Base-by-base conservation (phyloP, 805 yeast species). In the Yamadazyma kitorensis region DNA sequence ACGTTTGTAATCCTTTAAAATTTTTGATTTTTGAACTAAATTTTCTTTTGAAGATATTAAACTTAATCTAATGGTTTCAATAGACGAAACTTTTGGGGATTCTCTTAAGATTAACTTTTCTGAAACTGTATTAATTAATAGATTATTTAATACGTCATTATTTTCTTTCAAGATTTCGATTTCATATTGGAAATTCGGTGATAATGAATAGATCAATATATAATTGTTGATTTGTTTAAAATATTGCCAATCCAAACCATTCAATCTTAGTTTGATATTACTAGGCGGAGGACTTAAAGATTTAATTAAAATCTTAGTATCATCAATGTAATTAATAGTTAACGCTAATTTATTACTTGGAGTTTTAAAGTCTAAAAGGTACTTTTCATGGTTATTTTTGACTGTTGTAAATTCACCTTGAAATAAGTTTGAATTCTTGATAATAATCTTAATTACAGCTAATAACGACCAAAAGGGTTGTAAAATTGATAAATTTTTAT, bases 381-480 rank as follows among this genome's bases (percentile, higher is more conserved):
- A 52, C 23, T 45, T 31, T 7, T 52, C 52, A 1, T 57, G 57
- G 17, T 51, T 49, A 29, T 51, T 50, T 27, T 56, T 56, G 15
- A 33, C 33, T 22, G 36, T 43, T 5, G 64, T 55, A 1, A 48
- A 30, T 13, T 51, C 45, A 6, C 68, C 69, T 15, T 55, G 49
- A 29, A 67, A 66, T 5, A 58, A 44, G 12, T 42, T 41, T 1
- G 69, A 61, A 17, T 49, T 47, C 17, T 41, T 44, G 11, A 51
- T 27, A 5, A 65, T 42, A 6, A 64, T 52, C 29, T 64, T 65
- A 16, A 55, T 43, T 0, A 68, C 70, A 2, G 73, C 72, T 12
- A 67, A 39, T 37, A 65, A 48, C 1, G 68, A 57, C 73, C 73
- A 67, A 27, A 67, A 52, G 8, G 72, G 72, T 43, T 67, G 72